Base-by-base conservation (phyloP, 106 monocot species). In the Gastrodia elata region DNA sequence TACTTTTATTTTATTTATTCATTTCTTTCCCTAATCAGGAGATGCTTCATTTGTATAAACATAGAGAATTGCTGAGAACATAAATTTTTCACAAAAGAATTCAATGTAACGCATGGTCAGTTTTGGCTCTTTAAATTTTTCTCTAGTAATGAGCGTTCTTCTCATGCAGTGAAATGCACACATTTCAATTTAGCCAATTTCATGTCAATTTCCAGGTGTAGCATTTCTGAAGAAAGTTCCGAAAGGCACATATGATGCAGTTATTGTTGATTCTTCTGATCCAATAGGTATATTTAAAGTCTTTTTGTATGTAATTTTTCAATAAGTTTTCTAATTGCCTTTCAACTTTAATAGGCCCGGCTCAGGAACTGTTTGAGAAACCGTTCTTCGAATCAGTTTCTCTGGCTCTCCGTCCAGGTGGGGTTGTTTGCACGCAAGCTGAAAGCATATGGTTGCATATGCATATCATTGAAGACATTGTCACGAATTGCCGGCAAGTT, bases 401-500 rank as follows among this genome's bases (percentile, higher is more conserved):
- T 27, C 83, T 75, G 68, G 89, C 91, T 44, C 89, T 95, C 34
- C 81, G 91, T 15, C 91, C 94, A 24, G 91, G 94, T 8, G 94
- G 94, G 0, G 94, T 95, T 15, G 82, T 94, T 5, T 94, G 91
- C 83, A 91, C 94, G 1, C 94, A 94, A 25, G 94, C 94, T 40
- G 94, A 94, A 83, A 94, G 94, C 83, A 95, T 95, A 72, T 95
- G 94, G 94, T 76, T 95, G 18, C 91, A 95, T 71, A 91, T 95
- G 94, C 91, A 95, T 67, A 91, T 91, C 48, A 95, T 95, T 11
- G 94, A 91, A 56, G 89, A 87, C 65, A 91, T 91, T 37, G 82
- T 95, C 20, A 38, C 80, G 8, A 75, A 58, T 27, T 91, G 94
- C 65, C 91, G 94, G 64, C 87, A 95, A 71, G 70, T 87, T 44